These are phyloP conservation scores for Micractinium conductrix DNA, from an alignment of 139 green algal genomes.

Conservation along the genomic window DNA sequence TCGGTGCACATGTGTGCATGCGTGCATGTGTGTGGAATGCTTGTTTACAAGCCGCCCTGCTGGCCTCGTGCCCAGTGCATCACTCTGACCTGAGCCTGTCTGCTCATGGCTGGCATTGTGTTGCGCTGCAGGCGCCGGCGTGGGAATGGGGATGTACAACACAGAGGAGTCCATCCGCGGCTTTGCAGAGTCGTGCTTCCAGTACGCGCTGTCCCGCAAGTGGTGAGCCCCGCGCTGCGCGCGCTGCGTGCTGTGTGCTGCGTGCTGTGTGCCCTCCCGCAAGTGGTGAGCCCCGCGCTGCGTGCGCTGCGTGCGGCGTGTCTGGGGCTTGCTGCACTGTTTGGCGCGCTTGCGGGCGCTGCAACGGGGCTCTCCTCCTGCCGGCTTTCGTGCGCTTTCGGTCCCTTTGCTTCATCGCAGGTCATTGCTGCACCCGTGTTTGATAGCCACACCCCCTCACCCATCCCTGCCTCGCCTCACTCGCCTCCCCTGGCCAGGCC, in stretches of 20 bases:
- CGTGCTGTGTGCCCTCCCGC: no score
- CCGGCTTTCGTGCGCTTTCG: no score
- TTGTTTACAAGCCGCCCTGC: no score
- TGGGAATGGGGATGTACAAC: neutral
- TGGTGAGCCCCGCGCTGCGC: no score
- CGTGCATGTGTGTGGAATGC: neutral
- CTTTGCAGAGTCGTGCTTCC: slow-evolving; percentile 93
- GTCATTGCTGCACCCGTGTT: neutral
- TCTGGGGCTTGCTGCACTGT: no score
- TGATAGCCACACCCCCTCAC: neutral
- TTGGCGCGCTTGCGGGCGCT: no score
- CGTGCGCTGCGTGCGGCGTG: no score
- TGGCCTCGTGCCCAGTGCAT: no score
- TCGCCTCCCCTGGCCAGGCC: neutral
- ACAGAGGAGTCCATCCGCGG: slow-evolving; percentile 88
- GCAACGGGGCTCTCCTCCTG: no score
- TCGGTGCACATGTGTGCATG: neutral
- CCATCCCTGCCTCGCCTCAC: neutral
- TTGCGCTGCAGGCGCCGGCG: neutral
- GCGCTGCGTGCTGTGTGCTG: no score
- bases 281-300: no score
- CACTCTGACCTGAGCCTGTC: no score
- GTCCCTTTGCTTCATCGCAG: neutral
- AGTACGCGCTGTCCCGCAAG: slow-evolving; percentile 85
- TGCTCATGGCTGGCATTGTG: neutral